Percentiles rank a stretch among this genome's conserved stretches.
These are phyloP conservation scores for Trametes versicolor DNA, from an alignment of 1,284 basidiomycete genomes.

Conservation along the genomic window DNA sequence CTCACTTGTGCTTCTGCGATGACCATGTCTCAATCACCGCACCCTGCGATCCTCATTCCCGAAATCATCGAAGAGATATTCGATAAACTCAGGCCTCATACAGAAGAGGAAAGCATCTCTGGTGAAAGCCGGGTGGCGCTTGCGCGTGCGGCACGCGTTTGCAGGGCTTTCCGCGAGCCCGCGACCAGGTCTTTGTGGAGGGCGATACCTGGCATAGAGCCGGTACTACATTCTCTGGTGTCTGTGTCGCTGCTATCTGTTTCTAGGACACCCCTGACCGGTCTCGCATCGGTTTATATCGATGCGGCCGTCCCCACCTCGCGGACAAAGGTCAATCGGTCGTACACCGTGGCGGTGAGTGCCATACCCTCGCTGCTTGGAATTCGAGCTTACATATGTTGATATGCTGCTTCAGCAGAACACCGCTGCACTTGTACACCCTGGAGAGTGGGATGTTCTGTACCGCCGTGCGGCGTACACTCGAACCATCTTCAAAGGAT, in stretches of 20 bases:
- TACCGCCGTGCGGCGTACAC: background rate
- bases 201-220: slow-evolving; percentile 11
- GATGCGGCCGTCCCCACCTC: background rate
- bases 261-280: background rate
- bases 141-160: background rate
- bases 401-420: background rate
- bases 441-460: background rate
- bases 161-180: slow-evolving; percentile 6
- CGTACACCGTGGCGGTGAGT: background rate
- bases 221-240: background rate
- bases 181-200: slow-evolving; percentile 7
- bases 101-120: background rate
- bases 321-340: background rate
- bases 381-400: background rate
- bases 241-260: background rate
- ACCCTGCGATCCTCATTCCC: background rate
- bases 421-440: background rate
- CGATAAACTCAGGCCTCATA: background rate
- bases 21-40: background rate
- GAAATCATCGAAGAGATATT: slow-evolving; percentile 5
- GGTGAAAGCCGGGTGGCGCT: background rate
- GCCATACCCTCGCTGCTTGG: background rate
- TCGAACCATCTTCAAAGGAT: background rate
- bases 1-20: background rate
- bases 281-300: too few relatives aligned